These are phyloP conservation scores for Corymbia maculata DNA, from an alignment of 345 rosid genomes.

Conservation along the genomic window DNA sequence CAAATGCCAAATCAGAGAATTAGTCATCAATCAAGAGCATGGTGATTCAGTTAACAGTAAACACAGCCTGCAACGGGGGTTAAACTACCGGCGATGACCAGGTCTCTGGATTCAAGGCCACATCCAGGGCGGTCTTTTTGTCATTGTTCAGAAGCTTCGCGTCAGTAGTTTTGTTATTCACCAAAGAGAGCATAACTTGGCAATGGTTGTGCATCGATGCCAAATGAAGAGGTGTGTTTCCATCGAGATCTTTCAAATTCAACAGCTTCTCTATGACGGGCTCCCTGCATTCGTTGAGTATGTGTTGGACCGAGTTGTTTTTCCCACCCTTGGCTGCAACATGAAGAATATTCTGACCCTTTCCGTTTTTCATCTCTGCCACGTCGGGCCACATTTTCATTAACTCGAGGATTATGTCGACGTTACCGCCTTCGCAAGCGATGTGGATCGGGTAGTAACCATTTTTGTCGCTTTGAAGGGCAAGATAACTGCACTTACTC, in stretches of 20 bases:
- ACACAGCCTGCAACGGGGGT: neutral
- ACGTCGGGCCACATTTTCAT: neutral
- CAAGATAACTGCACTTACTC: neutral
- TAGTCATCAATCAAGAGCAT: neutral
- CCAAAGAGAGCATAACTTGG: neutral
- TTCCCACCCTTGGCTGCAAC: no score
- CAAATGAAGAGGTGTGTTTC: neutral
- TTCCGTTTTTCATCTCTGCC: neutral
- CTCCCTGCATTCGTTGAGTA: neutral
- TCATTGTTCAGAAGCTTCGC: neutral
- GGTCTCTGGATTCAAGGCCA: neutral
- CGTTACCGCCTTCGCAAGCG: neutral
- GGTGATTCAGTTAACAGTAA: neutral
- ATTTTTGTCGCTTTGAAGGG: neutral
- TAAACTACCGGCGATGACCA: neutral
- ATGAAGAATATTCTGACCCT: neutral
- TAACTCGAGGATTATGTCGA: neutral
- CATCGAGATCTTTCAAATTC: neutral
- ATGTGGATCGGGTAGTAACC: neutral
- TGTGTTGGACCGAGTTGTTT: neutral
- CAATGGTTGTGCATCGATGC: neutral
- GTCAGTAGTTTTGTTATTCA: neutral
- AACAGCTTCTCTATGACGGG: neutral
- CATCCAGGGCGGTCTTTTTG: neutral
- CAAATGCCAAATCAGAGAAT: neutral